These are phyloP conservation scores for Prunus fruticosa DNA, from an alignment of 306 rosid species.

Conservation along the genomic window DNA sequence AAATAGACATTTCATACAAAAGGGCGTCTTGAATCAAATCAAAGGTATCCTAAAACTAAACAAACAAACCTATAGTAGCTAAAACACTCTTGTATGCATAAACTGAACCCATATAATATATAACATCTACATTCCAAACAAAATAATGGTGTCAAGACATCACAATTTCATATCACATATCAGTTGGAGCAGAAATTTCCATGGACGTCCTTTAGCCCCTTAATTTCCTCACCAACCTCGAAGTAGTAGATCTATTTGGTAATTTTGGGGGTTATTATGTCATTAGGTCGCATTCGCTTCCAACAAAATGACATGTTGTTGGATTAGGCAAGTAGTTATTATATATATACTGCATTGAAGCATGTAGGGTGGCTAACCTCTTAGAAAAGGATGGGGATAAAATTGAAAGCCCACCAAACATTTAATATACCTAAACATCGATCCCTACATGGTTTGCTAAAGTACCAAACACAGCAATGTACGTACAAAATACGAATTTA, in stretches of 20 bases:
- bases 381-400: constrained; percentile 11
- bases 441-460: not conserved
- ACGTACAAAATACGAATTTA: no score
- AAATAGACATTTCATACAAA: no score
- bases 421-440: not conserved
- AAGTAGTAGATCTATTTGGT: not conserved
- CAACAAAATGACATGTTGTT: constrained; percentile 11
- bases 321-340: constrained; percentile 17
- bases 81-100: no score
- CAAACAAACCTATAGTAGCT: no score
- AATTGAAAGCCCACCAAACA: constrained; percentile 3
- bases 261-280: not conserved
- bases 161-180: no score
- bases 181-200: not conserved
- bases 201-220: not conserved
- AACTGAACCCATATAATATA: no score
- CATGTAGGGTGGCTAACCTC: constrained; percentile 14
- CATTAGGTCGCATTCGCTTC: not conserved
- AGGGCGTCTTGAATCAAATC: no score
- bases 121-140: no score
- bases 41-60: no score
- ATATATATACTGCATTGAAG: not conserved
- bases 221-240: not conserved
- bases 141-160: no score
- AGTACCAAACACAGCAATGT: not conserved